Evolutionary conservation across 2,329 filamentous ascomycete species (phyloP).

Genomic region (Plectosphaerella plurivora): DNA sequence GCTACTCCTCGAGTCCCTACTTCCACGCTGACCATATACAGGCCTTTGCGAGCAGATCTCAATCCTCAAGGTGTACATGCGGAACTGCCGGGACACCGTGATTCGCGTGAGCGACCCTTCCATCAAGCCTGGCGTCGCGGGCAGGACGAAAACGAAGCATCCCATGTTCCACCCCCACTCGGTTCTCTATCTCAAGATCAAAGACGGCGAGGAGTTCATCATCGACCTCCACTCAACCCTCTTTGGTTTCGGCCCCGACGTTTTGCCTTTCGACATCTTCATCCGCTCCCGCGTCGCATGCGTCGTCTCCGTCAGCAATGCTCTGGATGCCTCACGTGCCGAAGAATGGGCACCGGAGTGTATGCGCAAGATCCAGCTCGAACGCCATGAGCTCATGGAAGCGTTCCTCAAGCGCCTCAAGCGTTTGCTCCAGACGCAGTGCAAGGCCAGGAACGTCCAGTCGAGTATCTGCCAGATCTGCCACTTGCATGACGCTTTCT

Average conservation of each 20-base stretch:
- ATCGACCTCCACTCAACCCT: constrained; percentile 8
- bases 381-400: constrained; percentile 3
- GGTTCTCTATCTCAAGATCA: constrained; percentile 6
- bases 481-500: background rate
- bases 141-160: constrained; percentile 6
- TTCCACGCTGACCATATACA: background rate
- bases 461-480: constrained; percentile 1
- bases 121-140: background rate
- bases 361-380: constrained; percentile 1
- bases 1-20: background rate
- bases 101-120: background rate
- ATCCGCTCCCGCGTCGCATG: constrained; percentile 1
- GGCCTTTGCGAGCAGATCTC: constrained; percentile 7
- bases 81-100: constrained; percentile 7
- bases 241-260: constrained; percentile 2
- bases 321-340: background rate
- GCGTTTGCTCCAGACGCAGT: background rate
- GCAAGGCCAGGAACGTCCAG: background rate
- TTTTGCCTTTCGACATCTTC: constrained; percentile 5
- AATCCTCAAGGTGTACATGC: constrained; percentile 7
- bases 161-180: constrained; percentile 13
- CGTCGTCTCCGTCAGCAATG: background rate
- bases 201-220: constrained; percentile 1
- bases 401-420: background rate
- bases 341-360: constrained; percentile 3